Evolutionary conservation across 306 rosid species (phyloP).

Genomic region (Cucumis hystrix): DNA sequence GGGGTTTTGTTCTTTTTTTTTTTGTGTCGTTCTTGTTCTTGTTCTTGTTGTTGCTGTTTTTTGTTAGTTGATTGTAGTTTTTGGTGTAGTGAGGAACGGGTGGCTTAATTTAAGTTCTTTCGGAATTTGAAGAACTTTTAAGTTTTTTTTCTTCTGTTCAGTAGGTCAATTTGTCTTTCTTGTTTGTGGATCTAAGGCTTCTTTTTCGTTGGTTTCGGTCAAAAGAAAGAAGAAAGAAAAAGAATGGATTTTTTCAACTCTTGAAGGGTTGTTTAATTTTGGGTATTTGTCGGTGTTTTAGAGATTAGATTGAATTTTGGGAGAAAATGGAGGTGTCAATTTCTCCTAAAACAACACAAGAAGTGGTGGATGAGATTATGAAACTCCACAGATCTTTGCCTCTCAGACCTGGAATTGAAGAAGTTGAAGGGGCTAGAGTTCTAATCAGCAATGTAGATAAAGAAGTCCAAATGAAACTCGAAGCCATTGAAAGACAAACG

Average conservation of each 20-base stretch:
- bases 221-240: neutral
- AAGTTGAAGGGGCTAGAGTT: conserved; percentile 59
- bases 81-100: neutral
- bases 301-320: neutral
- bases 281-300: conserved; percentile 1
- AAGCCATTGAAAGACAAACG: conserved; percentile 33
- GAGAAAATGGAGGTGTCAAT: conserved; percentile 21
- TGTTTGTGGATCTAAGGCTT: conserved; percentile 1
- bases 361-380: conserved; percentile 68
- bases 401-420: conserved; percentile 47
- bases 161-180: neutral
- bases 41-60: neutral
- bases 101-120: neutral
- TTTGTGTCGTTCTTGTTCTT: neutral
- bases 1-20: neutral
- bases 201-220: neutral
- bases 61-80: neutral
- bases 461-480: conserved; percentile 52
- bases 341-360: conserved; percentile 31
- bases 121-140: neutral
- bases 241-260: neutral
- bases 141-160: neutral
- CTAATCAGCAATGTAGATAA: conserved; percentile 46
- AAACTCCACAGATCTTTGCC: conserved; percentile 66
- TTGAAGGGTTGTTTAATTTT: neutral